These are phyloP conservation scores for Lachnellula arida DNA, from an alignment of 2,329 filamentous ascomycete species.

Conservation along the genomic window DNA sequence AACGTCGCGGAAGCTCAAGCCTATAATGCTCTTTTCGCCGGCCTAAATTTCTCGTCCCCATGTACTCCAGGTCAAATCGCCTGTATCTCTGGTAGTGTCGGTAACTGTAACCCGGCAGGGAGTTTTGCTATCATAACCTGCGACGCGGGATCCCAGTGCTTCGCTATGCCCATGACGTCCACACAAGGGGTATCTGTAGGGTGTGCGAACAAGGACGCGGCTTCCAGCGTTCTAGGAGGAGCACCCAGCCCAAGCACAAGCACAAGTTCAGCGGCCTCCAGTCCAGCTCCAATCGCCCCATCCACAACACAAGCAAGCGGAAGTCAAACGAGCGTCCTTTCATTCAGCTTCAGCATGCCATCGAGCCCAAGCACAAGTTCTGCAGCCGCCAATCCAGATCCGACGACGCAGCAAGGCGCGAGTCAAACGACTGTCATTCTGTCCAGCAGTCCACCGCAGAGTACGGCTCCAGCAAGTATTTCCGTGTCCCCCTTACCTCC, in stretches of 20 bases:
- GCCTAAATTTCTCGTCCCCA: constrained; percentile 37
- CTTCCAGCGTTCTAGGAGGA: constrained; percentile 39
- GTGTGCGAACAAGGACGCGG: constrained; percentile 41
- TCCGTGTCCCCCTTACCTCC: too few relatives aligned
- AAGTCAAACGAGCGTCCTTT: neutral
- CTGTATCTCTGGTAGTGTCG: constrained; percentile 48
- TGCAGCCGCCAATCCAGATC: neutral
- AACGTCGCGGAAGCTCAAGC: constrained; percentile 31
- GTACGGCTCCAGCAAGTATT: too few relatives aligned
- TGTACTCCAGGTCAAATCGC: constrained; percentile 46
- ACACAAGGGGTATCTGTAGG: constrained; percentile 44
- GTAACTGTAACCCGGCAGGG: constrained; percentile 40
- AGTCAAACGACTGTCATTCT: too few relatives aligned
- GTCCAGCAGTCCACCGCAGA: too few relatives aligned
- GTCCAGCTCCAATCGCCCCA: neutral
- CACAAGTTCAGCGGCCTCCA: too few relatives aligned
- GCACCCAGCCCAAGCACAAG: neutral
- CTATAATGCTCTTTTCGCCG: constrained; percentile 27
- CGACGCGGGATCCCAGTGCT: constrained; percentile 38
- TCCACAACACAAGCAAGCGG: neutral
- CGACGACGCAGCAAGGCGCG: neutral
- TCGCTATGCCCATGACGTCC: constrained; percentile 49
- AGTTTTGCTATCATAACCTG: constrained; percentile 40
- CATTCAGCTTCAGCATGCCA: neutral
- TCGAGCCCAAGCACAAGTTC: neutral